These are phyloP conservation scores for Thelonectria discophora DNA, from an alignment of 2,329 filamentous ascomycete species.

Conservation along the genomic window DNA sequence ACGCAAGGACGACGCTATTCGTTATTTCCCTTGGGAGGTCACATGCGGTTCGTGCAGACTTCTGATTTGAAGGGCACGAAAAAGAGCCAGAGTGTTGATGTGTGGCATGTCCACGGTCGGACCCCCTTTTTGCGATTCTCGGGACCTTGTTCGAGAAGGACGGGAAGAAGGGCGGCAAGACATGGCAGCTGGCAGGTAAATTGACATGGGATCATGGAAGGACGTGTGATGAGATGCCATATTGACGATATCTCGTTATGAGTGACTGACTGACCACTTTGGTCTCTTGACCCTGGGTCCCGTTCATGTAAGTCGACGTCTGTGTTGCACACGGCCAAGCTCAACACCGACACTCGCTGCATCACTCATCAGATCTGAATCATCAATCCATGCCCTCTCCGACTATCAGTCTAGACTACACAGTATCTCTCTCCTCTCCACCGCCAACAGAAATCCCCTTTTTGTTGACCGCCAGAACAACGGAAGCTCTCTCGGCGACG, in stretches of 20 bases:
- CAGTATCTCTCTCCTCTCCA: not conserved
- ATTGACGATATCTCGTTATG: too few relatives aligned
- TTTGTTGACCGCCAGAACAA: conserved; percentile 20
- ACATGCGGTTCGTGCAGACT: conserved; percentile 4
- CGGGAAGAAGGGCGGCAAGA: conserved; percentile 7
- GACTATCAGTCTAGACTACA: not conserved
- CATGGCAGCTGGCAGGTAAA: too few relatives aligned
- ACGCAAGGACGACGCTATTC: not conserved
- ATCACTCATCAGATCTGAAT: too few relatives aligned
- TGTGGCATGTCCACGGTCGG: not conserved
- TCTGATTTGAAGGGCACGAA: not conserved
- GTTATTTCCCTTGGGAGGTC: not conserved
- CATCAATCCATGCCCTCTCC: too few relatives aligned
- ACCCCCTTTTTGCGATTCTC: conserved; percentile 4
- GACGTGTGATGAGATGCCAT: conserved; percentile 3
- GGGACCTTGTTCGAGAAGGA: conserved; percentile 22
- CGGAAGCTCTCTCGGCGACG: conserved; percentile 11
- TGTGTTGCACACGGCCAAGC: too few relatives aligned
- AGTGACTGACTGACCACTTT: conserved; percentile 1
- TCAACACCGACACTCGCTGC: too few relatives aligned
- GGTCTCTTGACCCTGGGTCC: not conserved
- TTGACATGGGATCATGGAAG: conserved; percentile 16
- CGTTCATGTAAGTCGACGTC: conserved; percentile 4
- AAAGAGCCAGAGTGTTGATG: too few relatives aligned
- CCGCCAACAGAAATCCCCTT: not conserved